Evolutionary conservation across 1,284 basidiomycete species (phyloP).

Genomic region (Ustilago crameri): DNA sequence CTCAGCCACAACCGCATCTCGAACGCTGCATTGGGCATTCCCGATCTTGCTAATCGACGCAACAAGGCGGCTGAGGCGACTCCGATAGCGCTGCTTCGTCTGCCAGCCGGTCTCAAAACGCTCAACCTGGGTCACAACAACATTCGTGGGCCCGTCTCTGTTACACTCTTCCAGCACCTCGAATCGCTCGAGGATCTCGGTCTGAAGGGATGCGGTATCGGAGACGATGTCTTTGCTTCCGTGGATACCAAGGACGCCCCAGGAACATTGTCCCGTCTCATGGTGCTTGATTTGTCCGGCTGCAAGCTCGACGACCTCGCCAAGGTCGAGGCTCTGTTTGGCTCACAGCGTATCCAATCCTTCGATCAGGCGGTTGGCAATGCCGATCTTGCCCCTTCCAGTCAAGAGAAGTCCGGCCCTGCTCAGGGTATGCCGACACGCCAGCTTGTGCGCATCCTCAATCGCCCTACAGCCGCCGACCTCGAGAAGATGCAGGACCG

Average conservation of each 20-base stretch:
- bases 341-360: conserved; percentile 39
- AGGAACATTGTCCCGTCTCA: conserved; percentile 33
- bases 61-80: conserved; percentile 6
- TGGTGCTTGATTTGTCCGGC: conserved; percentile 53
- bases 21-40: conserved; percentile 47
- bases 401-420: conserved; percentile 9
- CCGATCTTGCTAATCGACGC: conserved; percentile 32
- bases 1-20: conserved; percentile 56
- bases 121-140: conserved; percentile 56
- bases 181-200: conserved; percentile 48
- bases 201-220: conserved; percentile 57
- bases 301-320: conserved; percentile 57
- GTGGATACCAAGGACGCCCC: neutral
- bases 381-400: conserved; percentile 6
- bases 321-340: conserved; percentile 51
- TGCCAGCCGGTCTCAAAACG: conserved; percentile 46
- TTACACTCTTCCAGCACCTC: conserved; percentile 32
- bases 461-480: conserved; percentile 31
- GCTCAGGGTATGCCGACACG: conserved; percentile 25
- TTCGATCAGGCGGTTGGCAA: conserved; percentile 34
- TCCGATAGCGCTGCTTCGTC: conserved; percentile 9
- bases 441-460: conserved; percentile 50
- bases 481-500: conserved; percentile 28
- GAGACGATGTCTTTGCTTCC: conserved; percentile 54
- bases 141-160: conserved; percentile 54